Conservation (phyloP, 305 asterid species). For the Fraxinus nigra region DNA sequence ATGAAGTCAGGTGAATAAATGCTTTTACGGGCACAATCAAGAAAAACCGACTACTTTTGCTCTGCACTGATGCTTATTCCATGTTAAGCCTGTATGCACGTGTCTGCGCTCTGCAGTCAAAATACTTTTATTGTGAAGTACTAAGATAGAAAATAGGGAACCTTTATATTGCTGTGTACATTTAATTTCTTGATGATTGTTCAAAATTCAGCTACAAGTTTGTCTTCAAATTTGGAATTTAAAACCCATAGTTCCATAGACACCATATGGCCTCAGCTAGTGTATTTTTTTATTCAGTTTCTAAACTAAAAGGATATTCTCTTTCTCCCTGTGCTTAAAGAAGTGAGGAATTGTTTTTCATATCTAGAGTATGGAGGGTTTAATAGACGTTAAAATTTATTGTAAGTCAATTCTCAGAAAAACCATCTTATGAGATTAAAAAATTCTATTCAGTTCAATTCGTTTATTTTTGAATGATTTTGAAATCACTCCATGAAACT, state of each 20-base stretch:
- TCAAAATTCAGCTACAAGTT: neutral
- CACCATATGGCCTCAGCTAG: neutral
- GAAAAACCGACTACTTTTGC: neutral
- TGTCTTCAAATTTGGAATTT: neutral
- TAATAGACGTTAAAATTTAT: neutral
- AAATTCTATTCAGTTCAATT: neutral
- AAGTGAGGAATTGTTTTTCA: neutral
- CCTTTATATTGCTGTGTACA: neutral
- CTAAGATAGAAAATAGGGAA: neutral
- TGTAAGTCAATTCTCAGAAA: neutral
- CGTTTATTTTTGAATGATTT: neutral
- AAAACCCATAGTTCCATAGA: neutral
- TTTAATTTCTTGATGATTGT: neutral
- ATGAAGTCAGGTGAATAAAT: neutral
- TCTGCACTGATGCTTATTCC: neutral
- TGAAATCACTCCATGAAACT: conserved; percentile 9
- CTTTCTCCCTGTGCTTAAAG: neutral
- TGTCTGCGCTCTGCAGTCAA: neutral
- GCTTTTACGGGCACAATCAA: neutral
- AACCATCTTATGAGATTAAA: neutral
- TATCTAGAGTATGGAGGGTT: neutral
- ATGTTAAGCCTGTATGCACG: neutral
- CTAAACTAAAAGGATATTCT: neutral
- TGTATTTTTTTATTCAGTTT: neutral
- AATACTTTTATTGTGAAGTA: neutral